Evolutionary conservation across 805 yeast genomes (phyloP), one percentile per base, ranked within the genome.

Genomic region (Candida broadrunensis): DNA sequence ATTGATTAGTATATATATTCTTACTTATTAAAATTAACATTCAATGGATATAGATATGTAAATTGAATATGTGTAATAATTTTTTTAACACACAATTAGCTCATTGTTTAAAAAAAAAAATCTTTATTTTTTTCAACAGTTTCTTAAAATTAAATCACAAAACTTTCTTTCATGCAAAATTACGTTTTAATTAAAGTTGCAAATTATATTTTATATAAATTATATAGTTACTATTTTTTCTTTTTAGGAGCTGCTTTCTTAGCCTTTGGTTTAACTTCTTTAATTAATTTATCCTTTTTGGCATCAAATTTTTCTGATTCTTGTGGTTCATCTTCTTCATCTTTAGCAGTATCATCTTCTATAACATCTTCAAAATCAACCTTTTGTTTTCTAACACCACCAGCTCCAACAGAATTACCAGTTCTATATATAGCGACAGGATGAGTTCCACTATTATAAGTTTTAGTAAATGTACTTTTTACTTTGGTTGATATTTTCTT

Each of bases 391-490:
- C 58, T 48, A 11, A 48, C 54, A 5, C 39, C 47, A 4, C 53
- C 51, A 18, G 43, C 34, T 1, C 55, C 63, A 5, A 82, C 76
- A 7, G 83, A 74, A 35, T 75, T 73, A 12, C 89, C 91, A 0
- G 89, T 80, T 56, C 77, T 79, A 71, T 82, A 82, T 49, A 86
- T 88, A 2, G 95, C 88, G 1, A 84, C 80, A 2, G 98, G 98
- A 64, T 93, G 99, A 7, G 79, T 66, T 42, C 60, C 64, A 8
- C 78, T 60, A 57, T 93, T 93, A 61, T 93, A 93, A 47, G 75
- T 80, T 49, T 96, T 73, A 0, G 99, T 93, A 61, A 93, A 88
- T 6, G 87, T 85, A 5, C 91, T 70, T 59, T 93, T 95, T 13
- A 80, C 80, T n/a, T 81, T 73, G 1, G 96, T 77, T 8, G 91